Evolutionary conservation across 2,329 filamentous ascomycete genomes (phyloP), one percentile per base, ranked within the genome.

Genomic region (Apiospora aurea): DNA sequence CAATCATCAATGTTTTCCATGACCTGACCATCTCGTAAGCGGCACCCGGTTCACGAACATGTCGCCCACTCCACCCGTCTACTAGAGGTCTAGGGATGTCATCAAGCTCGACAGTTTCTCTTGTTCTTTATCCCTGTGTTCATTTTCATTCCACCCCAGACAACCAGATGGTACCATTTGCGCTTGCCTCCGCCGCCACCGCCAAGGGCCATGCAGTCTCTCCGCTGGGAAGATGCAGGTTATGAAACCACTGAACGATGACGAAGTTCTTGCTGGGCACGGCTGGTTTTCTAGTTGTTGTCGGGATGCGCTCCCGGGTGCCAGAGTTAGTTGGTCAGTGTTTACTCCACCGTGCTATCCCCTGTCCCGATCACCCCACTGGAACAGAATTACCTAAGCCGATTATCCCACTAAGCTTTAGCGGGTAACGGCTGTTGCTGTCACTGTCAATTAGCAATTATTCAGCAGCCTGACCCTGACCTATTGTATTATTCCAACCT

Each of bases 401-500:
- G 26, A 11, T 10, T 18, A 34, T 4, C 49, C 49, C 49, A 51
- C n/a, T 51, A 11, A 13, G 29, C 26, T 34, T 38, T 61, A 61
- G 53, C n/a, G 53, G 51, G 26, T 57, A 57, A 16, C 6, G 13
- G 24, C 18, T 13, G 26, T 21, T 6, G 14, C 26, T 21, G 53
- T 34, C 29, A 16, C 16, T 57, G 51, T 8, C 51, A 57, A 57
- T 57, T 64, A 64, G 41, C 51, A 34, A 57, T 57, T 64, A 64
- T 64, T 64, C 29, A 64, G 57, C 57, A 64, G 57, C 41, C 34
- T 64, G 57, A 41, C 18, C 5, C 29, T 24, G 13, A 41, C 57
- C 34, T 8, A 64, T 64, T 64, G 57, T 6, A 34, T 64, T 64
- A 41, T 11, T 64, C 57, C 57, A n/a, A 64, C 57, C 57, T 64